Percentiles rank a stretch among this genome's conserved stretches.
phyloP scores from a whole-genome alignment of 495 filamentous ascomycete species.

The Tuber aestivum region DNA sequence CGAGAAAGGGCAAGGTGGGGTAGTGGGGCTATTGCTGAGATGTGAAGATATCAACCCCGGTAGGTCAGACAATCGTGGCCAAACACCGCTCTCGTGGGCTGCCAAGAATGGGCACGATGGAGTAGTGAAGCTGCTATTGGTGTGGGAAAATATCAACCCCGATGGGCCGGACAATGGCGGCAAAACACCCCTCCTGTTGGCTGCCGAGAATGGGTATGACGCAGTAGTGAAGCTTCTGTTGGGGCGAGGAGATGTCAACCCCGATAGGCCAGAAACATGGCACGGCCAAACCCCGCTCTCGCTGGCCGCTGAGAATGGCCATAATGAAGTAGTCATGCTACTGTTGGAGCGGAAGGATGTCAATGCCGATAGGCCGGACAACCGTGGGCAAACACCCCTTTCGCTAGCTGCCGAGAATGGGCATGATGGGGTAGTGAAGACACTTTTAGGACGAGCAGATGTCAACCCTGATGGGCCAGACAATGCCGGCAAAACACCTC shows the following conservation, averaged over 20 bases:
- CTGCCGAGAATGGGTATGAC: background rate
- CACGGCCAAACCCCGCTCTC: background rate
- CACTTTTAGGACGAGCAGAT: background rate
- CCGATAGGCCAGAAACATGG: background rate
- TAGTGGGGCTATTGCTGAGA: background rate
- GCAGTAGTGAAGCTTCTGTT: background rate
- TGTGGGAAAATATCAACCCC: background rate
- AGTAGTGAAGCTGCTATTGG: background rate
- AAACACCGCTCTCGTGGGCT: background rate
- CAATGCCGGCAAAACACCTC: background rate
- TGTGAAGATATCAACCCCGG: background rate
- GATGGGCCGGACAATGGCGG: background rate
- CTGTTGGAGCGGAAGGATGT: background rate
- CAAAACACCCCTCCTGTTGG: background rate
- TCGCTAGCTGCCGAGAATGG: background rate
- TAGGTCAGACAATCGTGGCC: background rate
- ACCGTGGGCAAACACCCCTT: background rate
- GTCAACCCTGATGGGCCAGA: background rate
- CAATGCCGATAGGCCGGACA: background rate
- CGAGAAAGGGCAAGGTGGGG: background rate
- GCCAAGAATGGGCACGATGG: background rate
- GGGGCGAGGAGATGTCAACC: background rate
- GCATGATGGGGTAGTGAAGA: background rate
- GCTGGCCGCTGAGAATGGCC: background rate
- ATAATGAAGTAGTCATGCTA: background rate